Evolutionary conservation across 148 eudicot genomes (phyloP).

Genomic region (Oxyria digyna): DNA sequence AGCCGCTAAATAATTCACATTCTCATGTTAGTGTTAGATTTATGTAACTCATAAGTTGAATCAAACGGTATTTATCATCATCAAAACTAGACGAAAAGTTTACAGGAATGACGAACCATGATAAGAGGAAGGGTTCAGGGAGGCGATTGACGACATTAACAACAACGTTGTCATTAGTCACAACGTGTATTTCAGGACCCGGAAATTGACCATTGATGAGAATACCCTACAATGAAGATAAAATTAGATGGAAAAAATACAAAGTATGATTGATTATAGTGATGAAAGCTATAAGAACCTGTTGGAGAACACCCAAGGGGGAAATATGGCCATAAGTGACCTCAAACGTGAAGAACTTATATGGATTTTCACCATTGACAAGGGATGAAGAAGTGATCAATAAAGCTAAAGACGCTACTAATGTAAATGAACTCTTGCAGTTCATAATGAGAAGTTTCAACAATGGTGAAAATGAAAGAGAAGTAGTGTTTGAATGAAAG

Average conservation of each 20-base stretch:
- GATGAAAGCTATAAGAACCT: slow-evolving; percentile 13
- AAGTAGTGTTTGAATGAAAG: neutral
- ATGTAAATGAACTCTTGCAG: neutral
- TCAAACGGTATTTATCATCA: neutral
- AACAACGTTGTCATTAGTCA: slow-evolving; percentile 62
- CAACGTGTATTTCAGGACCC: slow-evolving; percentile 57
- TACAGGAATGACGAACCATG: slow-evolving; percentile 32
- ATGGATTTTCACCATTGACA: slow-evolving; percentile 19
- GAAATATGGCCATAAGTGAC: slow-evolving; percentile 42
- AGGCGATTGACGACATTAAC: slow-evolving; percentile 52
- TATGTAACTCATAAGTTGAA: no score
- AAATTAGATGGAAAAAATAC: neutral
- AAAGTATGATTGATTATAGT: neutral
- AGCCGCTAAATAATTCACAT: no score
- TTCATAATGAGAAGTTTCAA: neutral
- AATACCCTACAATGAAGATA: slow-evolving; percentile 39
- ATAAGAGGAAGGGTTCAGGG: slow-evolving; percentile 67
- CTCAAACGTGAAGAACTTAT: slow-evolving; percentile 27
- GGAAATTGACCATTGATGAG: slow-evolving; percentile 74
- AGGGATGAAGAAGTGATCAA: neutral
- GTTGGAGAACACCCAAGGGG: slow-evolving; percentile 38
- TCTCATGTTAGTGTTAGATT: no score
- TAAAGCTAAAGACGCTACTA: slow-evolving; percentile 5
- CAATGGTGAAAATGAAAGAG: neutral
- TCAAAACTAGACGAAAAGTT: neutral